Evolutionary conservation across 1,284 basidiomycete species (phyloP).

Genomic region (Neolentinus lepideus): DNA sequence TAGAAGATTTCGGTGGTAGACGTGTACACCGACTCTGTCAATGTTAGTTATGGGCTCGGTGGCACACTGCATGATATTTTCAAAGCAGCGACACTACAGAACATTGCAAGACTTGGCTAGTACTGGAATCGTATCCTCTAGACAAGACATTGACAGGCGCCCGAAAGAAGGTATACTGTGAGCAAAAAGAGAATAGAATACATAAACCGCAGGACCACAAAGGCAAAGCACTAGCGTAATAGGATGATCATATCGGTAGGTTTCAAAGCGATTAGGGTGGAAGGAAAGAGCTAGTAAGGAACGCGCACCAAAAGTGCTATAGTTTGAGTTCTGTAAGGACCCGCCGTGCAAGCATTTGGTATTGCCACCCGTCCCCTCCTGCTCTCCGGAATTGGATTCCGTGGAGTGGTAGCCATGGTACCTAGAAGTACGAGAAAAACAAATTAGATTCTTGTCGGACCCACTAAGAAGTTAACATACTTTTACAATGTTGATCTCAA

Average conservation of each 20-base stretch:
- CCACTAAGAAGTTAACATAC: slow-evolving; percentile 34
- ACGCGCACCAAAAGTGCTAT: slow-evolving; percentile 30
- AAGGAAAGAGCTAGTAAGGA: background rate
- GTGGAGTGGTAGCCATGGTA: slow-evolving; percentile 90
- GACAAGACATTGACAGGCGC: background rate
- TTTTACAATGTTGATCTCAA: slow-evolving; percentile 94
- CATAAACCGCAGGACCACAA: background rate
- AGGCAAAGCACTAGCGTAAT: background rate
- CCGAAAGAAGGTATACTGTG: background rate
- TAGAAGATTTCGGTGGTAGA: too few species aligned
- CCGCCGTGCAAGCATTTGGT: slow-evolving; percentile 92
- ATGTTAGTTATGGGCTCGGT: too few species aligned
- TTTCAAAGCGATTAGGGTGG: background rate
- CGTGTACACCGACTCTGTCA: too few species aligned
- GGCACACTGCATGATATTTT: background rate
- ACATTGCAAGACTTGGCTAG: background rate
- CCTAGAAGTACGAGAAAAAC: slow-evolving; percentile 36
- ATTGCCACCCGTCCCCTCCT: slow-evolving; percentile 95
- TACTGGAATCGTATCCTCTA: background rate
- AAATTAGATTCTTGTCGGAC: background rate
- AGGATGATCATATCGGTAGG: background rate
- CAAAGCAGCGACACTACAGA: background rate
- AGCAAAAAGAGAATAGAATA: background rate
- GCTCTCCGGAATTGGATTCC: slow-evolving; percentile 94
- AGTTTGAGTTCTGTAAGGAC: slow-evolving; percentile 92